Percentiles rank a stretch among this genome's conserved stretches.
phyloP scores from a whole-genome alignment of 805 yeast species.

The Kluyveromyces aestuarii region DNA sequence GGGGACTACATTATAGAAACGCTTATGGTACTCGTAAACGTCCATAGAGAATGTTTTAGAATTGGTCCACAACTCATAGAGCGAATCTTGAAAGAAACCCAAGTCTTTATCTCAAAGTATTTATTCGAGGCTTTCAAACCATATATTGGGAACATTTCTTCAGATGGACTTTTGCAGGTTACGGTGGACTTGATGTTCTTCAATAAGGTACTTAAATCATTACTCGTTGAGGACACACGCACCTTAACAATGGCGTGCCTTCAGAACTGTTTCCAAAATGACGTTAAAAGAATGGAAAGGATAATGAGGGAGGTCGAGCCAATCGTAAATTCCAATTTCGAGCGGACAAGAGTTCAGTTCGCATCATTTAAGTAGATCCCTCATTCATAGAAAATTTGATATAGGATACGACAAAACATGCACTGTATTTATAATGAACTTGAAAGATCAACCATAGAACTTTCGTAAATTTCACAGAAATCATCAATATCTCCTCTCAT shows the following conservation, averaged over 20 bases:
- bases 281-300: constrained; percentile 16
- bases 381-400: neutral
- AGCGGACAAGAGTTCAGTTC: constrained; percentile 24
- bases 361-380: constrained; percentile 21
- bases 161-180: constrained; percentile 41
- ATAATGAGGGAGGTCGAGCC: constrained; percentile 23
- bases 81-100: constrained; percentile 36
- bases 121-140: constrained; percentile 33
- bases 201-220: constrained; percentile 24
- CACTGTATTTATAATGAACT: neutral
- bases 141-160: constrained; percentile 36
- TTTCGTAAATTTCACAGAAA: constrained; percentile 19
- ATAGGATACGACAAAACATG: neutral
- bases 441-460: neutral
- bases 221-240: constrained; percentile 25
- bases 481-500: constrained; percentile 22
- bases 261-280: constrained; percentile 26
- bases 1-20: constrained; percentile 41
- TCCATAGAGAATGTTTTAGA: constrained; percentile 42
- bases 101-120: constrained; percentile 30
- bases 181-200: constrained; percentile 48
- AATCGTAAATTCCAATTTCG: constrained; percentile 23
- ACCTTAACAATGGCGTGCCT: constrained; percentile 24
- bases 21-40: constrained; percentile 39
- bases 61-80: constrained; percentile 39